Percentiles rank a stretch among this genome's conserved stretches.
These are phyloP conservation scores for Botrytis cinerea DNA, from an alignment of 2,329 filamentous ascomycete genomes.

Conservation along the genomic window DNA sequence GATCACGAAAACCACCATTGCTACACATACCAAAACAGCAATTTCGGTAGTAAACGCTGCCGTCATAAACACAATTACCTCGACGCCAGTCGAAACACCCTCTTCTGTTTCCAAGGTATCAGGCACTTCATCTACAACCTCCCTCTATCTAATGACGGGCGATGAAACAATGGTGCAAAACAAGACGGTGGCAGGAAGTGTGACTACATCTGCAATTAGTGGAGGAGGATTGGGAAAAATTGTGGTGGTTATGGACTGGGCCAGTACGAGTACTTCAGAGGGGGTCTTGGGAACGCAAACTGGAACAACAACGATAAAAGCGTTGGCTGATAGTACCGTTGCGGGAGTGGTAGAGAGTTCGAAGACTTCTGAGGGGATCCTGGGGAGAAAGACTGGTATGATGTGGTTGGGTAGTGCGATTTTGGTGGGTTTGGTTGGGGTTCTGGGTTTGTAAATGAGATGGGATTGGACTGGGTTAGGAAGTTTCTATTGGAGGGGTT, in stretches of 20 bases:
- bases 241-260: constrained; percentile 22
- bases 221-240: background rate
- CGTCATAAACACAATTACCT: background rate
- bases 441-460: background rate
- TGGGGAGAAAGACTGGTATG: background rate
- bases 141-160: background rate
- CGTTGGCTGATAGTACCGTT: background rate
- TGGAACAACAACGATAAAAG: background rate
- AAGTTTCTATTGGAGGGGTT: background rate
- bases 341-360: background rate
- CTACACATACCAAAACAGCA: background rate
- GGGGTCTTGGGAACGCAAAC: background rate
- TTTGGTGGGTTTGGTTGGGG: background rate
- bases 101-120: background rate
- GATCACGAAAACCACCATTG: background rate
- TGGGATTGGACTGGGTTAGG: background rate
- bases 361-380: background rate
- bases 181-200: background rate
- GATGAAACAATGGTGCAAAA: background rate
- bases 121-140: no score
- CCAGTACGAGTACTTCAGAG: background rate
- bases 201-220: background rate
- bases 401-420: background rate
- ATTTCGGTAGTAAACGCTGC: background rate
- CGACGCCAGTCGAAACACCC: background rate